These are phyloP conservation scores for Diaporthe batatas DNA, from an alignment of 2,329 filamentous ascomycete species.

Conservation along the genomic window DNA sequence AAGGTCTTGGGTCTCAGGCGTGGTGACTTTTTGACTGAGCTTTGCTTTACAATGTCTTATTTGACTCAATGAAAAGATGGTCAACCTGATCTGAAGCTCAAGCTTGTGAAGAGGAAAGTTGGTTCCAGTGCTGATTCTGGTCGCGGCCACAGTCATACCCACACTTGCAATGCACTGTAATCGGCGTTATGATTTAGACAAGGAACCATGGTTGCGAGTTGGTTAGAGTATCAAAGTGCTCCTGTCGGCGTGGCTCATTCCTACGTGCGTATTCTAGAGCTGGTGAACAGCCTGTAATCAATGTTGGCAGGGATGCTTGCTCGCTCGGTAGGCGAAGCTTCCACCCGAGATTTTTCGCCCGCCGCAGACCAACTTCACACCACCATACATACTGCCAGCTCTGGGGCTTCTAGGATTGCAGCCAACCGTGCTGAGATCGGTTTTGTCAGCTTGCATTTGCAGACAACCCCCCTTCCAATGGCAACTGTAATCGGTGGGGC, in stretches of 20 bases:
- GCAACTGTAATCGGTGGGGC: constrained; percentile 5
- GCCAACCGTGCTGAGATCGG: too few relatives aligned
- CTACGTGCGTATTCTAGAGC: background rate
- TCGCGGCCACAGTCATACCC: too few relatives aligned
- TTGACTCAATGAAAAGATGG: constrained; percentile 15
- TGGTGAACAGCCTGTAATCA: background rate
- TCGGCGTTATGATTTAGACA: too few relatives aligned
- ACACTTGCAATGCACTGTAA: too few relatives aligned
- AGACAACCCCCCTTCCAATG: background rate
- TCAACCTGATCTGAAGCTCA: constrained; percentile 1
- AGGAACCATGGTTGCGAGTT: background rate
- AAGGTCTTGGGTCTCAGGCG: background rate
- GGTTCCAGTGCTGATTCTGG: background rate
- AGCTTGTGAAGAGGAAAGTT: background rate
- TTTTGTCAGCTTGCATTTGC: background rate
- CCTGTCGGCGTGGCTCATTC: background rate
- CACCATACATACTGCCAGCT: background rate
- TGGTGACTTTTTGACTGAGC: background rate
- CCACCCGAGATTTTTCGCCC: constrained; percentile 35
- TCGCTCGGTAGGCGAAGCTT: constrained; percentile 18
- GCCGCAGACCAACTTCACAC: background rate
- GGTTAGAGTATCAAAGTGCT: background rate
- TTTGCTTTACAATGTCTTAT: constrained; percentile 2
- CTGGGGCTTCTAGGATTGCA: background rate
- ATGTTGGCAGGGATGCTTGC: constrained; percentile 31